A percentile compares a stretch with the other conserved stretches of the same genome.
phyloP scores from a whole-genome alignment of 305 asterid species.

The Fraxinus velutina region DNA sequence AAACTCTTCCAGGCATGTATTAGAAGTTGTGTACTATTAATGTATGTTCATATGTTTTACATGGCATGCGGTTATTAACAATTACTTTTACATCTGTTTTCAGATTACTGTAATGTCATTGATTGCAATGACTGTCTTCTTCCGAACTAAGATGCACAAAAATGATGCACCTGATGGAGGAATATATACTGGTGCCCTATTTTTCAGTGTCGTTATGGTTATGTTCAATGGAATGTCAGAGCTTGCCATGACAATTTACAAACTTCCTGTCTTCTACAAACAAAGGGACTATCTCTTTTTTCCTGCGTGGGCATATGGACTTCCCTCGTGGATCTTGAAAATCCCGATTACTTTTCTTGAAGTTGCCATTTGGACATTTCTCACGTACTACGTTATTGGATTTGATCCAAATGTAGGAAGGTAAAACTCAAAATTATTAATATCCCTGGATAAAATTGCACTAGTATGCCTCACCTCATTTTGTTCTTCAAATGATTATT shows the following conservation, averaged over 20 bases:
- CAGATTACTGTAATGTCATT: constrained; percentile 42
- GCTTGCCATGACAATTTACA: constrained; percentile 54
- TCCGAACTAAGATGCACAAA: constrained; percentile 47
- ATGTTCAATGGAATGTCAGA: constrained; percentile 68
- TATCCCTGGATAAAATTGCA: too few relatives aligned
- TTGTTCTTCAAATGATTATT: not conserved
- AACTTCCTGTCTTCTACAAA: constrained; percentile 67
- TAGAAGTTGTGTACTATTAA: not conserved
- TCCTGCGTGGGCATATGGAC: constrained; percentile 64
- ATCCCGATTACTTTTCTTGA: constrained; percentile 51
- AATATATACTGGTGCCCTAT: constrained; percentile 52
- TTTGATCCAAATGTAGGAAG: constrained; percentile 56
- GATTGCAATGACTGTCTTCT: constrained; percentile 47
- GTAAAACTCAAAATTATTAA: constrained; percentile 23
- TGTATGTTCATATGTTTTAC: not conserved
- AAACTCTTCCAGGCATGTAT: constrained; percentile 37
- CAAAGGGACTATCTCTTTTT: constrained; percentile 62
- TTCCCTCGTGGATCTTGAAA: constrained; percentile 57
- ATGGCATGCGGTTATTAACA: not conserved
- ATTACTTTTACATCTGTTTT: constrained; percentile 1
- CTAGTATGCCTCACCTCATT: not conserved
- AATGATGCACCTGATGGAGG: constrained; percentile 37
- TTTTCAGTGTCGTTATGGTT: constrained; percentile 36
- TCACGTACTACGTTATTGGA: constrained; percentile 57
- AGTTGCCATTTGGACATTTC: constrained; percentile 45